Evolutionary conservation across 2,329 filamentous ascomycete genomes (phyloP).

Genomic region (Fusarium torreyae): DNA sequence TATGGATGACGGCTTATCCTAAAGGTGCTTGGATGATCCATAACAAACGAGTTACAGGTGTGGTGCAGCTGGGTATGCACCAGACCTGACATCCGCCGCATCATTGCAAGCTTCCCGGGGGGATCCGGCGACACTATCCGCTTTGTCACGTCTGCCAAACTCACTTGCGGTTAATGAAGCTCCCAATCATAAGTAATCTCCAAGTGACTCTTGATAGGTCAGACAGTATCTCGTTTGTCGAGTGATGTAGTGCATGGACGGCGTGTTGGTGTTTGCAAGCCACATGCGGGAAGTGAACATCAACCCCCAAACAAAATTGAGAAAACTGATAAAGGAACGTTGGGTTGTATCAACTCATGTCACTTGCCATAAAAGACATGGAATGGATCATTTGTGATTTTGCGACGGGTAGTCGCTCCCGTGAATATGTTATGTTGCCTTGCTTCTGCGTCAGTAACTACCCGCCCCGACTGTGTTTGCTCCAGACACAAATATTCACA

Average conservation of each 20-base stretch:
- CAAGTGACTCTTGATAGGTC: not conserved
- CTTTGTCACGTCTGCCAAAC: not conserved
- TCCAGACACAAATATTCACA: not conserved
- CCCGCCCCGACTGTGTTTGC: not conserved
- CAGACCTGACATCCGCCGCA: too few species aligned
- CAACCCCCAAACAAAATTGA: not conserved
- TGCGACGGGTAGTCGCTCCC: not conserved
- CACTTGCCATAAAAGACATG: not conserved
- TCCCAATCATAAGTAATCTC: too few species aligned
- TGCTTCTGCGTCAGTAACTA: not conserved
- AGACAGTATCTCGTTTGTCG: not conserved
- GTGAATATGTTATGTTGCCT: not conserved
- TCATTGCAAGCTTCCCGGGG: too few species aligned
- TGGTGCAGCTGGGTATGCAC: too few species aligned
- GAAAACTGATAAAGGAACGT: not conserved
- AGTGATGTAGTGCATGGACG: constrained; percentile 65
- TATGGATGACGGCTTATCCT: too few species aligned
- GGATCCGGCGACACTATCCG: too few species aligned
- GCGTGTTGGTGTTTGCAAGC: not conserved
- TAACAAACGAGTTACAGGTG: too few species aligned
- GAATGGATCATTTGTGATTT: not conserved
- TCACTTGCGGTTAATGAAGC: not conserved
- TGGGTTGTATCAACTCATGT: not conserved
- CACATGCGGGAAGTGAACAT: not conserved
- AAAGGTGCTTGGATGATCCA: too few species aligned